Base-by-base conservation (phyloP, 116 monocot genomes). In the Thalassia testudinum region DNA sequence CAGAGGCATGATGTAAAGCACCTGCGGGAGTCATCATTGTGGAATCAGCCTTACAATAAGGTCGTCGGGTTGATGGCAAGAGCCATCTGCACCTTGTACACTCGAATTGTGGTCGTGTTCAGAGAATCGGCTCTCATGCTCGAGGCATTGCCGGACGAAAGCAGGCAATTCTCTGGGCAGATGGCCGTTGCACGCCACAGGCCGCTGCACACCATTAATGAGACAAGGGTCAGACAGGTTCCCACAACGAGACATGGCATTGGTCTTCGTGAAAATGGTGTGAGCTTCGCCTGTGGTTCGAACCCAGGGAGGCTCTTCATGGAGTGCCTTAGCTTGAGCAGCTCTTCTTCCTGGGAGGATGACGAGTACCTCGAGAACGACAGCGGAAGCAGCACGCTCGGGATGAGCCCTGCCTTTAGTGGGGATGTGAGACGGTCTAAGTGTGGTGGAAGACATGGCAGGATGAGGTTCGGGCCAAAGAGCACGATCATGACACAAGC, bases 21-120 rank as follows among this genome's bases (percentile, higher is more conserved):
- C 13, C 70, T 92, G 26, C 59, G 92, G 6, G 66, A 73, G 30
- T 19, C 72, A 16, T 87, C 92, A 0, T 67, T 92, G 43, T 92
- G 92, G 92, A 78, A 80, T 45, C 83, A 75, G 58, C 62, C 69
- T 52, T 87, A 65, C 19, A 83, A 87, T 23, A 78, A 80, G 62
- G 74, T 67, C 24, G 72, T 75, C 14, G 68, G 80, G 22, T 56
- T 92, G 28, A 78, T 92, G 59, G 75, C 83, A 16, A 72, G 73
- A n/a, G 70, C 87, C 0, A 75, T 92, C 24, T 92, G 83, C 62
- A 72, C 83, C 21, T 68, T 92, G 54, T 66, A 77, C 48, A 29
- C 67, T n/a, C 55, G 80, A 21, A 72, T 92, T 30, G 56, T 72
- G 15, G 27, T 50, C 1, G 80, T 83, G 21, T 87, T 92, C 26